A percentile compares a stretch with the other conserved stretches of the same genome.
Conservation (phyloP, 208 protist species). For the Naegleria fowleri region DNA sequence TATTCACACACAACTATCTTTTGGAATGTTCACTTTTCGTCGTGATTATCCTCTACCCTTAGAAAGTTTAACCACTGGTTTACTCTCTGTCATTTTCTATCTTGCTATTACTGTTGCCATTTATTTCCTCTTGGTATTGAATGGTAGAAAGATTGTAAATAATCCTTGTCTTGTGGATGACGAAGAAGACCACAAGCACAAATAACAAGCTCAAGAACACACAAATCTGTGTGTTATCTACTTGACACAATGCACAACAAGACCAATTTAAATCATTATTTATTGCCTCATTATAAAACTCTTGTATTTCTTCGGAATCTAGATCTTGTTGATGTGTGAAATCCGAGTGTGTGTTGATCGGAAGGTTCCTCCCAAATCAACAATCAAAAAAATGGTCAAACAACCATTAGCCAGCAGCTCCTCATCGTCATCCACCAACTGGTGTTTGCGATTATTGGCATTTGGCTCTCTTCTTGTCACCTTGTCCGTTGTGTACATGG, state of each 20-base stretch:
- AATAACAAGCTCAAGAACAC: neutral
- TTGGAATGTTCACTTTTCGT: neutral
- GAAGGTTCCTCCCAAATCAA: neutral
- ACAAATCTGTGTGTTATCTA: no score
- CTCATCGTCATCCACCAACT: no score
- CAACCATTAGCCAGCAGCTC: no score
- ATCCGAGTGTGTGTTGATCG: no score
- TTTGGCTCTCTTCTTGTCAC: neutral
- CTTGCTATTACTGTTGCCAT: neutral
- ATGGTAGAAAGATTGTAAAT: slow-evolving; percentile 7
- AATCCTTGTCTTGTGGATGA: neutral
- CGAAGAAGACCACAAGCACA: neutral
- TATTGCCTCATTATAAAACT: no score
- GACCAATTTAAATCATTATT: no score
- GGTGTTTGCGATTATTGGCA: neutral
- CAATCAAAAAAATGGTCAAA: neutral
- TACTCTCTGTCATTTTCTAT: neutral
- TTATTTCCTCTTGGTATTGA: neutral
- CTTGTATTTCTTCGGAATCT: no score
- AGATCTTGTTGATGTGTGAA: no score
- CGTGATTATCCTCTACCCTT: neutral
- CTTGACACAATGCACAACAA: no score
- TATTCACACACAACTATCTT: neutral
- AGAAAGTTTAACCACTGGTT: neutral
- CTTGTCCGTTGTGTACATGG: neutral